A percentile compares a stretch with the other conserved stretches of the same genome.
Evolutionary conservation across 768 basidiomycete genomes (phyloP).

Genomic region (Lactifluus echinatus): DNA sequence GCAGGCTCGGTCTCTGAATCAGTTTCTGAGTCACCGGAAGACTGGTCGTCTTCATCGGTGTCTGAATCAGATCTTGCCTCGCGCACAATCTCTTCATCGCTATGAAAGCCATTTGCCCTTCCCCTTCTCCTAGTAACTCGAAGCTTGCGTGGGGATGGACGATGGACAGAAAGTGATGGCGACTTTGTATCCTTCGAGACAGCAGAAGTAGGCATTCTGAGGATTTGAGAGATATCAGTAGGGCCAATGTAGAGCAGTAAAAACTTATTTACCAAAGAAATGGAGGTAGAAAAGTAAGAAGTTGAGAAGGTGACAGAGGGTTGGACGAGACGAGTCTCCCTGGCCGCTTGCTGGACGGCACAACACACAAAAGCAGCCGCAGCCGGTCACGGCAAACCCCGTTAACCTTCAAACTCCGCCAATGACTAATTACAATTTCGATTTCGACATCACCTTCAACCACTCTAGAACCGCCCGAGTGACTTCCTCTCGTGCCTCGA

Average conservation of each 20-base stretch:
- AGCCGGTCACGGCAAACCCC: conserved; percentile 7
- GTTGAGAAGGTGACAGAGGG: neutral
- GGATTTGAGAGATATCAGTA: neutral
- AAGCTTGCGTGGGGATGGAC: conserved; percentile 28
- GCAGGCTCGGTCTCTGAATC: conserved; percentile 67
- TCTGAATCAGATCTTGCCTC: conserved; percentile 67
- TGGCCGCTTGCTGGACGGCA: too few relatives aligned
- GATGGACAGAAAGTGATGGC: neutral
- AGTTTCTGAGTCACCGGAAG: conserved; percentile 49
- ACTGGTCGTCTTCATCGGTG: conserved; percentile 44
- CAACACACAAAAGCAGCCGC: too few relatives aligned
- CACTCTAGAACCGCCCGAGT: neutral
- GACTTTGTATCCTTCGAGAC: conserved; percentile 5
- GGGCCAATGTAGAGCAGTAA: too few relatives aligned
- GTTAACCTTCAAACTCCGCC: conserved; percentile 7
- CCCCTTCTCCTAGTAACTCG: conserved; percentile 52
- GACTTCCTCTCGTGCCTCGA: conserved; percentile 4
- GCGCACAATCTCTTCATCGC: conserved; percentile 72
- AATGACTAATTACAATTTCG: neutral
- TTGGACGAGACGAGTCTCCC: too few relatives aligned
- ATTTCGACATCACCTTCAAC: neutral
- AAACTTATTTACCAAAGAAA: too few relatives aligned
- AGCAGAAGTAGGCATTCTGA: conserved; percentile 20
- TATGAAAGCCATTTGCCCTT: conserved; percentile 47
- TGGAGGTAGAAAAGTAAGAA: neutral